phyloP scores from a whole-genome alignment of 768 basidiomycete genomes.

The Tulasnella sp. region DNA sequence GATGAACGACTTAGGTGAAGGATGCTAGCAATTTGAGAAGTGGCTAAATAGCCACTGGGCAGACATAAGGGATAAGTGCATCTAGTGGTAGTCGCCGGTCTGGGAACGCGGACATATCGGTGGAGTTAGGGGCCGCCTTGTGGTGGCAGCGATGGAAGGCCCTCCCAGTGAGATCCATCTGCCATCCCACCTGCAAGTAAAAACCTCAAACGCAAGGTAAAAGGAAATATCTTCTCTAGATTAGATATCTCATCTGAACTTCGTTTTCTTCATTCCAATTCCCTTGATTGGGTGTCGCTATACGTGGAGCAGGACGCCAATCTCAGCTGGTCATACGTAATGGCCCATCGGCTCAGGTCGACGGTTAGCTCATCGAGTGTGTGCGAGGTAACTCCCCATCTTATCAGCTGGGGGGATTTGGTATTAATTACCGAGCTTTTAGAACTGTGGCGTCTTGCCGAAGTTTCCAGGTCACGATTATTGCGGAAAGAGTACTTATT shows the following conservation, averaged over 20 bases:
- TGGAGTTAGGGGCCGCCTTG: not conserved
- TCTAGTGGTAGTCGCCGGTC: not conserved
- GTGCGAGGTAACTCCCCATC: not conserved
- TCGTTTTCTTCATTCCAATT: not conserved
- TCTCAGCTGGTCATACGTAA: too few species aligned
- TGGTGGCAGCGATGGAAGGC: not conserved
- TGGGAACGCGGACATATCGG: conserved; percentile 5
- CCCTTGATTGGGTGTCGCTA: not conserved
- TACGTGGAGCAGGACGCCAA: not conserved
- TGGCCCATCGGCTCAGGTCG: too few species aligned
- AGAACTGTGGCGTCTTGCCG: not conserved
- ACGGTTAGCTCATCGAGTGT: not conserved
- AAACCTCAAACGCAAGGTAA: not conserved
- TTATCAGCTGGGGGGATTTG: not conserved
- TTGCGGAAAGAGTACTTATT: not conserved
- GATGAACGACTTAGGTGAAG: not conserved
- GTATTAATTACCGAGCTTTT: rapidly evolving
- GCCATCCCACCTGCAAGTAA: not conserved
- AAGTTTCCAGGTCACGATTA: not conserved
- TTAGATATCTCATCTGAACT: not conserved
- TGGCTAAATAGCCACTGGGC: not conserved
- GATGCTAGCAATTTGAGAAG: not conserved
- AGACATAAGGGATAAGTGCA: not conserved
- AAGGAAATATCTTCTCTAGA: not conserved
- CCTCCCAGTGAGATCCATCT: not conserved